Evolutionary conservation across 306 rosid genomes (phyloP), one percentile per base, ranked within the genome.

Genomic region (Castanopsis chinensis): DNA sequence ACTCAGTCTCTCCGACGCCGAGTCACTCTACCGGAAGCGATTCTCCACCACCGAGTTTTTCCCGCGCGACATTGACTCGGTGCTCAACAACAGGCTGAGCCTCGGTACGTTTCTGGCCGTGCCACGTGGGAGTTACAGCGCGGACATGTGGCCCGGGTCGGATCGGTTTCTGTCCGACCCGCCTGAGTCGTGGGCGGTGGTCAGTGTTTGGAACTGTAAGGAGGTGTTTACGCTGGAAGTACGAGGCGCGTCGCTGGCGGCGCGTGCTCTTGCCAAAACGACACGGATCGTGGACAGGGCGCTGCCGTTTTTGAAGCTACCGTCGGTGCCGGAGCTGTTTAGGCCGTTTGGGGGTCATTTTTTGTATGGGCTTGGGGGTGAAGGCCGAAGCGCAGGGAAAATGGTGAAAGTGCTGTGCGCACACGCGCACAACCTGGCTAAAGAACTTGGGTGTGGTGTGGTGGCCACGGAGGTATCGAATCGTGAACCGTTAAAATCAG

Each of bases 81-180:
- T 95, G 20, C 89, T 95, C 53, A 79, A 79, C 79, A 91, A 95
- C 86, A 75, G 65, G 23, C 96, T 93, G 74, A 85, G 37, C 23
- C 88, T 95, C 15, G 99, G 99, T 17, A 95, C 99, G 0, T 95
- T 90, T 56, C 89, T 95, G 1, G 98, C 99, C 3, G 83, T 95
- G 35, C 99, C 97, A 10, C 71, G 83, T 70, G 96, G 93, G 55
- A 32, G 79, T 6, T 75, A 79, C 59, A 1, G 5, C 1, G n/a
- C 23, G 1, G 74, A 85, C 57, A 20, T 84, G 2, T 95, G 93
- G 91, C 78, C 91, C 33, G 99, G 99, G 32, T 72, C 92, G 76
- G 90, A 75, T 8, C 75, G 19, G 13, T 95, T 95, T 68, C 64
- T 91, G 5, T 58, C 80, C 18, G 84, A 82, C 84, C 93, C 93